These are phyloP conservation scores for Nidularia pulvinata DNA, from an alignment of 768 basidiomycete genomes.

Conservation along the genomic window DNA sequence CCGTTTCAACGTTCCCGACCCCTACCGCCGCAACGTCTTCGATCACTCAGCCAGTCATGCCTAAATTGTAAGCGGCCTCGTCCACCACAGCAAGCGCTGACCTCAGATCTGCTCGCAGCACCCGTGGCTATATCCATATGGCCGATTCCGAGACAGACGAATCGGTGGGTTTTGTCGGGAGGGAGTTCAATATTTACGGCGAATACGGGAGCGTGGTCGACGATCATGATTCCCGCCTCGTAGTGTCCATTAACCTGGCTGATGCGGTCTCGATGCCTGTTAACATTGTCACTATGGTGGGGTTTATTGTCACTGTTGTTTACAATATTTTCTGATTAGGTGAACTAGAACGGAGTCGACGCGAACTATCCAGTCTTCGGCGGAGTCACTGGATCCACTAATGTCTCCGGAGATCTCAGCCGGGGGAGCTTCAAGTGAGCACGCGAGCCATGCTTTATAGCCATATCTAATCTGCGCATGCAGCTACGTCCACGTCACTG, in stretches of 20 bases:
- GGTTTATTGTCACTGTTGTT: not conserved
- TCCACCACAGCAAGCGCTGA: not conserved
- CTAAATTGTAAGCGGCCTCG: not conserved
- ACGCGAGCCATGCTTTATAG: not conserved
- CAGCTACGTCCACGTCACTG: not conserved
- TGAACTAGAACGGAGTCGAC: constrained; percentile 9
- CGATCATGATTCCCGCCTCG: constrained; percentile 4
- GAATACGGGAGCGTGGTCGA: constrained; percentile 4
- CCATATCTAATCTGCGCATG: not conserved
- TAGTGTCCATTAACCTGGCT: constrained; percentile 5
- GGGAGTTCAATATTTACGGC: constrained; percentile 6
- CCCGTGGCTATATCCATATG: not conserved
- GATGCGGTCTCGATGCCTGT: constrained; percentile 1
- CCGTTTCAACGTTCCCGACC: not conserved
- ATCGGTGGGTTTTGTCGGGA: constrained; percentile 1
- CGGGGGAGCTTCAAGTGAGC: not conserved
- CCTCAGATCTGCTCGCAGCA: not conserved
- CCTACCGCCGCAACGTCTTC: not conserved
- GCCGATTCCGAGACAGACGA: not conserved
- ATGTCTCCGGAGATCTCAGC: not conserved
- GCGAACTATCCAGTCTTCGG: constrained; percentile 9
- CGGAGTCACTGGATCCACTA: constrained; percentile 5
- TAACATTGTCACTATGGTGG: constrained; percentile 8
- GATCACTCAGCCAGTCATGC: not conserved
- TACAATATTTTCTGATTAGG: not conserved